A percentile compares a stretch with the other conserved stretches of the same genome.
Evolutionary conservation across 2,329 filamentous ascomycete genomes (phyloP).

Genomic region (Sphaerulina vaccinii): DNA sequence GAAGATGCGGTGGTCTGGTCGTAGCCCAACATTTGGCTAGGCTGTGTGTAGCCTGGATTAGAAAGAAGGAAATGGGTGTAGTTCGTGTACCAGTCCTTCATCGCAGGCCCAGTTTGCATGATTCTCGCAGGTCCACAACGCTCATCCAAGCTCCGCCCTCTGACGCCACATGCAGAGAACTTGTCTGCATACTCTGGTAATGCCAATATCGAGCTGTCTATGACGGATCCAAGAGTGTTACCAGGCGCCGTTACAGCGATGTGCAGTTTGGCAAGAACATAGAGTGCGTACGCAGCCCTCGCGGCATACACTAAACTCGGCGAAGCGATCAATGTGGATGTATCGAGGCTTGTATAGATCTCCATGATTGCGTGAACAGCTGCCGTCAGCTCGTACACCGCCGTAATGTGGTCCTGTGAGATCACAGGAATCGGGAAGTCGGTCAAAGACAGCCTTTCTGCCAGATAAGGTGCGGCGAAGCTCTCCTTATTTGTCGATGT

Average conservation of each 20-base stretch:
- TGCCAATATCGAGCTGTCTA: constrained; percentile 29
- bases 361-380: constrained; percentile 30
- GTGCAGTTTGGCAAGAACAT: constrained; percentile 31
- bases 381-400: constrained; percentile 25
- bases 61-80: constrained; percentile 20
- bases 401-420: constrained; percentile 28
- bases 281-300: constrained; percentile 29
- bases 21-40: background rate
- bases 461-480: constrained; percentile 34
- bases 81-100: constrained; percentile 25
- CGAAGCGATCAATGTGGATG: constrained; percentile 20
- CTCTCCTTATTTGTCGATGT: constrained; percentile 33
- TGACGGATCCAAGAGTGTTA: constrained; percentile 30
- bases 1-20: background rate
- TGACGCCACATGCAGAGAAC: constrained; percentile 13
- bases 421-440: constrained; percentile 32
- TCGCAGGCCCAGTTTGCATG: constrained; percentile 16
- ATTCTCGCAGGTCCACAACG: constrained; percentile 24
- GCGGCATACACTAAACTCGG: constrained; percentile 27
- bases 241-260: constrained; percentile 29
- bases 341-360: constrained; percentile 19
- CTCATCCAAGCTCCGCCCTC: constrained; percentile 16
- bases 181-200: constrained; percentile 31
- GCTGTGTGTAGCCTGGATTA: constrained; percentile 1
- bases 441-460: constrained; percentile 30